These are phyloP conservation scores for Iodosphaeria phyllophila DNA, from an alignment of 2,329 filamentous ascomycete species.

Conservation along the genomic window DNA sequence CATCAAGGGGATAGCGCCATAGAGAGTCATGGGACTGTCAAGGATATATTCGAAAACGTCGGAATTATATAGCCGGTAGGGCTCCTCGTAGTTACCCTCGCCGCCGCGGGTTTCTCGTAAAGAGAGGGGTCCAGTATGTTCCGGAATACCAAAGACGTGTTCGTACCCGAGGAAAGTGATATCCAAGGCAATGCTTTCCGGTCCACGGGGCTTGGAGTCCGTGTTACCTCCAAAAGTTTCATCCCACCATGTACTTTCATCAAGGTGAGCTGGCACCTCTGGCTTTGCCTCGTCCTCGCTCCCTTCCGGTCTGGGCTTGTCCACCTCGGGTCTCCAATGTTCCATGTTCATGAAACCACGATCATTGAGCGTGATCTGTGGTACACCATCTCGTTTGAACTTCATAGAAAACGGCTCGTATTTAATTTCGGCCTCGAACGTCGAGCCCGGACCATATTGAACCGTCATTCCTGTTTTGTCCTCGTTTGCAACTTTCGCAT, in stretches of 20 bases:
- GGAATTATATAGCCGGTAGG: constrained; percentile 87
- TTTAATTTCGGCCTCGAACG: constrained; percentile 67
- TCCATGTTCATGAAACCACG: constrained; percentile 84
- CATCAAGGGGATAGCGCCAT: constrained; percentile 95
- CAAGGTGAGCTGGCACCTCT: constrained; percentile 30
- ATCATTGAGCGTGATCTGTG: constrained; percentile 77
- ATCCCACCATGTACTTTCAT: constrained; percentile 95
- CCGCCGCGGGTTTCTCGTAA: constrained; percentile 82
- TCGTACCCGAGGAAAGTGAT: constrained; percentile 84
- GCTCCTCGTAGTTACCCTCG: constrained; percentile 67
- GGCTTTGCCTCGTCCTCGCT: constrained; percentile 9
- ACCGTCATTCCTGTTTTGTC: constrained; percentile 53
- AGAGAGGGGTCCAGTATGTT: constrained; percentile 76
- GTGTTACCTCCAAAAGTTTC: constrained; percentile 91
- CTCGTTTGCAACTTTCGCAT: constrained; percentile 48
- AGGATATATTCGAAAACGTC: constrained; percentile 97
- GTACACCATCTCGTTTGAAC: constrained; percentile 66
- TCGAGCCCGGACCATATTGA: constrained; percentile 56
- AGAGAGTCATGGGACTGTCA: constrained; percentile 95
- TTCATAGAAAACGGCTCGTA: constrained; percentile 72
- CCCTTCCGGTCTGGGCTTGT: constrained; percentile 25
- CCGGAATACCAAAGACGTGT: constrained; percentile 85
- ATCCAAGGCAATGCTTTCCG: constrained; percentile 80
- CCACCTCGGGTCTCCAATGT: constrained; percentile 82
- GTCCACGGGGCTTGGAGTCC: constrained; percentile 84